Evolutionary conservation across 2,329 filamentous ascomycete species (phyloP).

Genomic region (Trichoderma citrinoviride): DNA sequence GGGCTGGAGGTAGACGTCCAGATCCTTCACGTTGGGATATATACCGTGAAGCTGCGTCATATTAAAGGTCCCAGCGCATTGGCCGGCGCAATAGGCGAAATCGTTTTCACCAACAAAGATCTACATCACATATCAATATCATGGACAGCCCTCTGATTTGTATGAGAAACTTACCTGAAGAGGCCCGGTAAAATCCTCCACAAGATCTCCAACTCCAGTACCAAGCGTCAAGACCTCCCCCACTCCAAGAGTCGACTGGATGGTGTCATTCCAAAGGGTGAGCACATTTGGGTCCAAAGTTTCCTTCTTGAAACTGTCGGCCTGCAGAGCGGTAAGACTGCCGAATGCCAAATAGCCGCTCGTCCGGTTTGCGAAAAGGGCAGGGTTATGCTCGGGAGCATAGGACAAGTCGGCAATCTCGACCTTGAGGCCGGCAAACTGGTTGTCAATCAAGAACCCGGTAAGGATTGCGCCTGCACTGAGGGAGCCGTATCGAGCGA

Average conservation of each 20-base stretch:
- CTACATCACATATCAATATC: background rate
- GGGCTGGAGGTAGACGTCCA: background rate
- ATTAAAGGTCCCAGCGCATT: background rate
- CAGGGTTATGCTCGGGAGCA: background rate
- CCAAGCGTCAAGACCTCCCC: background rate
- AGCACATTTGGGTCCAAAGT: background rate
- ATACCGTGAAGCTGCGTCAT: background rate
- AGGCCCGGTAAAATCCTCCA: background rate
- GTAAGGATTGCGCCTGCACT: background rate
- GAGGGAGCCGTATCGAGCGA: background rate
- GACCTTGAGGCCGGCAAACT: background rate
- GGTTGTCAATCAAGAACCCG: background rate
- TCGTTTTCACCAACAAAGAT: background rate
- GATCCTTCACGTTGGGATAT: background rate
- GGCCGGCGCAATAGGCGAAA: background rate
- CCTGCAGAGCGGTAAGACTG: background rate
- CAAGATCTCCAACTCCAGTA: background rate
- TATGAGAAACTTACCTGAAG: background rate
- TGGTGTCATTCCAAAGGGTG: background rate
- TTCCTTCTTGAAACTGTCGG: background rate
- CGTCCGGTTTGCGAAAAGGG: background rate
- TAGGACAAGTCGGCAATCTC: background rate
- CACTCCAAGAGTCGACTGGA: background rate
- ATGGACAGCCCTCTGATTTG: accelerated
- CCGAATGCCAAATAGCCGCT: background rate